These are phyloP conservation scores for Entonaema liquescens DNA, from an alignment of 495 filamentous ascomycete species.

Conservation along the genomic window DNA sequence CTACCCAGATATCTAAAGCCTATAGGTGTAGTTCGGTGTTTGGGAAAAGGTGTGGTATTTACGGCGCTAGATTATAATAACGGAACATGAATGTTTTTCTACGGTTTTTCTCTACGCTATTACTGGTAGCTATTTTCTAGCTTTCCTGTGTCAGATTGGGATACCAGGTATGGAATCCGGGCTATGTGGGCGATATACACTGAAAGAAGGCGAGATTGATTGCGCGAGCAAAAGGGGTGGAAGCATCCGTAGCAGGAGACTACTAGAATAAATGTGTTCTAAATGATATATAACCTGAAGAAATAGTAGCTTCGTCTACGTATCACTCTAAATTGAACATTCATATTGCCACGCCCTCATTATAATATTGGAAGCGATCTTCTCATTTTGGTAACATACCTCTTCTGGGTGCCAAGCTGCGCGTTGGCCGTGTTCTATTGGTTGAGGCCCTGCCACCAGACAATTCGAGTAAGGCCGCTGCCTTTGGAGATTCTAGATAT, in stretches of 20 bases:
- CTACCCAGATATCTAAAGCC: background rate
- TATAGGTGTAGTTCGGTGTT: background rate
- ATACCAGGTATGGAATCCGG: background rate
- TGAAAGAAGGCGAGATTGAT: background rate
- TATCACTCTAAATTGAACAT: background rate
- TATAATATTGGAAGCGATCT: background rate
- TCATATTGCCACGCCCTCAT: background rate
- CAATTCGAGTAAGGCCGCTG: too few species aligned
- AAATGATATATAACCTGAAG: background rate
- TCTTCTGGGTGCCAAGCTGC: background rate
- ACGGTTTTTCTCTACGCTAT: background rate
- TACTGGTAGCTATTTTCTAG: background rate
- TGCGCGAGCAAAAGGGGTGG: background rate
- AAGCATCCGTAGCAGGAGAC: background rate
- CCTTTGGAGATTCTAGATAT: too few species aligned
- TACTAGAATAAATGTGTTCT: background rate
- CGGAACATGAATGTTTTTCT: background rate
- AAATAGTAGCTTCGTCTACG: background rate
- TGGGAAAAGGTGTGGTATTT: background rate
- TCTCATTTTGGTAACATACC: background rate
- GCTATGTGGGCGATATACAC: background rate
- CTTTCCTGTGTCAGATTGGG: background rate
- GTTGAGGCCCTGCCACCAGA: too few species aligned
- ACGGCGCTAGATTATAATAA: conserved; percentile 3
- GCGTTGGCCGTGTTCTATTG: background rate